Evolutionary conservation across 345 rosid genomes (phyloP).

Genomic region (Eucalyptus sp.): DNA sequence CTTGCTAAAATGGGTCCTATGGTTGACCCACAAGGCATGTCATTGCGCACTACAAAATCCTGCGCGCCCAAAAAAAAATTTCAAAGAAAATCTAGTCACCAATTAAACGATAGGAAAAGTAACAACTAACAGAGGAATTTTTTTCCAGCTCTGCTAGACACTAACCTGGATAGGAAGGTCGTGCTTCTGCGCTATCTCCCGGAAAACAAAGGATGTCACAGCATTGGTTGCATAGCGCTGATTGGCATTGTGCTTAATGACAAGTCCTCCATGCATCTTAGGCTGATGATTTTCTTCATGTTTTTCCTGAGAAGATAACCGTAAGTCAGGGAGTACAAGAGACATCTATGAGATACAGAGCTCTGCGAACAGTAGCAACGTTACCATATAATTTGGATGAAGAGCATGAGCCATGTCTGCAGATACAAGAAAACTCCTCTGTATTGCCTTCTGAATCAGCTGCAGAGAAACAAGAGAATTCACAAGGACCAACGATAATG

Average conservation of each 20-base stretch:
- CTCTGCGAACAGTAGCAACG: not conserved
- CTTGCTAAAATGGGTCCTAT: slow-evolving; percentile 96
- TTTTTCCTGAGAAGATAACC: slow-evolving; percentile 48
- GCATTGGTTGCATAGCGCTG: slow-evolving; percentile 97
- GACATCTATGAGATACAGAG: not conserved
- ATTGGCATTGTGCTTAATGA: slow-evolving; percentile 91
- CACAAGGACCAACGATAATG: not conserved
- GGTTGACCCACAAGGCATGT: slow-evolving; percentile 91
- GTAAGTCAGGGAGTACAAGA: not conserved
- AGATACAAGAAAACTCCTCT: slow-evolving; percentile 80
- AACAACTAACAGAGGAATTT: not conserved
- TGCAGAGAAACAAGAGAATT: slow-evolving; percentile 8
- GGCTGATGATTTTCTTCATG: slow-evolving; percentile 98
- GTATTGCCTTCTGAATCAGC: slow-evolving; percentile 82
- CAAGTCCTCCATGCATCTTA: slow-evolving; percentile 97
- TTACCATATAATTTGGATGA: slow-evolving; percentile 87
- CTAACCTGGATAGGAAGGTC: slow-evolving; percentile 68
- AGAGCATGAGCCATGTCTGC: slow-evolving; percentile 99
- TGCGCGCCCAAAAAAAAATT: not conserved
- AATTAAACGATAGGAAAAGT: not conserved
- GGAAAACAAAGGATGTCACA: slow-evolving; percentile 69
- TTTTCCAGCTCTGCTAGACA: not conserved
- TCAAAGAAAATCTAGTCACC: not conserved
- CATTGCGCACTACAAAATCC: slow-evolving; percentile 98
- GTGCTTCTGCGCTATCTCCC: slow-evolving; percentile 71